These are phyloP conservation scores for Selaginella tamariscina DNA, from an alignment of 75 land plant species.

Conservation along the genomic window DNA sequence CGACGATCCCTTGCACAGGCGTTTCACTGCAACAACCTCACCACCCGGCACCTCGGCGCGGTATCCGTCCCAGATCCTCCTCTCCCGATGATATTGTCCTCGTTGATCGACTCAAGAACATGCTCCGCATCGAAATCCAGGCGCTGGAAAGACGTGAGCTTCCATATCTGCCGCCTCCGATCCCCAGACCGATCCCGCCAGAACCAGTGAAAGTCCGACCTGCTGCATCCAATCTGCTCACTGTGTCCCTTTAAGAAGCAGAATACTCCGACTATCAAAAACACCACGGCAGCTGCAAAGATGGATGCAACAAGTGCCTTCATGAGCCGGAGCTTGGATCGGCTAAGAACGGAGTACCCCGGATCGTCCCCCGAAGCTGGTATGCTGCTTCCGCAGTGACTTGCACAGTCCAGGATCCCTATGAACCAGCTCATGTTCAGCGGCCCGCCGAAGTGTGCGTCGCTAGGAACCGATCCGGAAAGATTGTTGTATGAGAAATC, in stretches of 20 bases:
- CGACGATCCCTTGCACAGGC: slow-evolving; percentile 30
- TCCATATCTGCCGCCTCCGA: slow-evolving; percentile 51
- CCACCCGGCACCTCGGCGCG: slow-evolving; percentile 66
- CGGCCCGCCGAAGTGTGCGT: slow-evolving; percentile 17
- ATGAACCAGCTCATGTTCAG: slow-evolving; percentile 2
- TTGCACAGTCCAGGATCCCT: slow-evolving; percentile 11
- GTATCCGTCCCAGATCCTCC: slow-evolving; percentile 95
- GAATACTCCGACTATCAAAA: slow-evolving; percentile 15
- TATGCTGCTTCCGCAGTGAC: not conserved
- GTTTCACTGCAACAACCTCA: slow-evolving; percentile 67
- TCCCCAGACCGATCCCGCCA: not conserved
- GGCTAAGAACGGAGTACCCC: not conserved
- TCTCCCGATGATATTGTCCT: slow-evolving; percentile 84
- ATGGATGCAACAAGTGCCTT: slow-evolving; percentile 16
- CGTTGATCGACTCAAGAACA: slow-evolving; percentile 66
- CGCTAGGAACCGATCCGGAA: slow-evolving; percentile 37
- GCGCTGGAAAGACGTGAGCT: slow-evolving; percentile 71
- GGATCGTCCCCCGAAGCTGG: not conserved
- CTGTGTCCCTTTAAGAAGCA: slow-evolving; percentile 5
- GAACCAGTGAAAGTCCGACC: no score
- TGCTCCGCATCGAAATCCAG: slow-evolving; percentile 57
- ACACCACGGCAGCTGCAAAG: slow-evolving; percentile 2
- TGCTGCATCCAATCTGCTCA: slow-evolving; percentile 4
- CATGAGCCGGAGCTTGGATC: not conserved
- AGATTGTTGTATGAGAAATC: slow-evolving; percentile 66